A percentile compares a stretch with the other conserved stretches of the same genome.
These are phyloP conservation scores for Drosera spatulata DNA, from an alignment of 179 eudicot genomes.

Conservation along the genomic window DNA sequence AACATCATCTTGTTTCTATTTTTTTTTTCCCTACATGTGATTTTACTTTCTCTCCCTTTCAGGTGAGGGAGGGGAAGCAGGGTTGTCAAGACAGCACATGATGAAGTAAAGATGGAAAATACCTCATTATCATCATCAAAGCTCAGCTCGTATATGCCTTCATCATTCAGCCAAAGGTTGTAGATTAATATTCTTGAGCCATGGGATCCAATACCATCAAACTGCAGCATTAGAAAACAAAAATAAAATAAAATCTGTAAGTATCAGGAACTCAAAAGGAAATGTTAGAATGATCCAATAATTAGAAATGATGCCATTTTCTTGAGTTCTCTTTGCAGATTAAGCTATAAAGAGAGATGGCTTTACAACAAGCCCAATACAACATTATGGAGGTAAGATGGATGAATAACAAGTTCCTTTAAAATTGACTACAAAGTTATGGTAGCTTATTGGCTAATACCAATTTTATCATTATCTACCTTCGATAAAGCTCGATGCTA, in stretches of 20 bases:
- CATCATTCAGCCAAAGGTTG: constrained; percentile 98
- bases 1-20: too few relatives aligned
- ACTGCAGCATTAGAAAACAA: constrained; percentile 29
- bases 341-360: background rate
- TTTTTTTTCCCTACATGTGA: too few relatives aligned
- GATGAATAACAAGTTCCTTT: background rate
- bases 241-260: background rate
- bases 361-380: background rate
- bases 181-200: constrained; percentile 78
- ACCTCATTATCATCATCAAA: constrained; percentile 94
- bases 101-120: constrained; percentile 10
- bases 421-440: background rate
- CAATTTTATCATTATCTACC: background rate
- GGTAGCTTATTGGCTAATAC: background rate
- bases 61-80: too few relatives aligned
- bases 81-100: background rate
- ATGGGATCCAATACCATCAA: constrained; percentile 75
- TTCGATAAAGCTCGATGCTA: too few relatives aligned
- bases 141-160: constrained; percentile 83
- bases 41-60: too few relatives aligned
- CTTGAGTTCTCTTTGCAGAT: too few relatives aligned
- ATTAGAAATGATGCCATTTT: too few relatives aligned
- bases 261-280: background rate
- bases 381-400: background rate
- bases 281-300: background rate